These are phyloP conservation scores for Cryptococcus neoformans DNA, from an alignment of 1,284 basidiomycete genomes.

Conservation along the genomic window DNA sequence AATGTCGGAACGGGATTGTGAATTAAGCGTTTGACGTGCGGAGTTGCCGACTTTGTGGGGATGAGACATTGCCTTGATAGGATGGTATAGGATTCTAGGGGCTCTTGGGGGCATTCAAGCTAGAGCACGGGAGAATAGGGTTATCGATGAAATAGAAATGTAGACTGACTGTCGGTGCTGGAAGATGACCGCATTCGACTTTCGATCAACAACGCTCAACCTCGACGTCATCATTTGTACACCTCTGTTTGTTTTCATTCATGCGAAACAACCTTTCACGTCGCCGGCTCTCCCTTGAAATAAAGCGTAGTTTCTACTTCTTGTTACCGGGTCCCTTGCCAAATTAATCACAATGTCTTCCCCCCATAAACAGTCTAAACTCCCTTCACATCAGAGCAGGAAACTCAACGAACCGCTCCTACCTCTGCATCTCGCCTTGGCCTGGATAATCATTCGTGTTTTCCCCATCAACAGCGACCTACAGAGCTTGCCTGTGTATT, in stretches of 20 bases:
- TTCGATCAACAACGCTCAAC: no score
- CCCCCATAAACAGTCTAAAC: conserved; percentile 4
- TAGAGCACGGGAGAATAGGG: background rate
- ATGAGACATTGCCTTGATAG: conserved; percentile 6
- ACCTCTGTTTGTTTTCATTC: no score
- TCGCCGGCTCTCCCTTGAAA: no score
- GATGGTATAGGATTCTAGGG: background rate
- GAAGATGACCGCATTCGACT: no score
- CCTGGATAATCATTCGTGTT: conserved; percentile 29
- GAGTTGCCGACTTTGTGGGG: conserved; percentile 4
- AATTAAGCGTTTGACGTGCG: background rate
- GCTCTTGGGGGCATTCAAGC: conserved; percentile 3
- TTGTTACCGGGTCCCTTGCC: no score
- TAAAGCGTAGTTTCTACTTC: no score
- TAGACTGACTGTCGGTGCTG: background rate
- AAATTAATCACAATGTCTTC: conserved; percentile 8
- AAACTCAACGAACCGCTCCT: conserved; percentile 14
- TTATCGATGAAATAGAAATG: background rate
- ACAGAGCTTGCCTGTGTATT: conserved; percentile 22
- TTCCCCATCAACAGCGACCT: conserved; percentile 15
- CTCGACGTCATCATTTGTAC: no score
- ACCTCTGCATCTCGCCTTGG: conserved; percentile 37
- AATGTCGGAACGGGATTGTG: conserved; percentile 5
- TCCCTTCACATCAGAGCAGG: conserved; percentile 3
- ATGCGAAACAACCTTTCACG: no score